phyloP scores from a whole-genome alignment of 2,329 filamentous ascomycete genomes.

The Aspergillus vadensis region DNA sequence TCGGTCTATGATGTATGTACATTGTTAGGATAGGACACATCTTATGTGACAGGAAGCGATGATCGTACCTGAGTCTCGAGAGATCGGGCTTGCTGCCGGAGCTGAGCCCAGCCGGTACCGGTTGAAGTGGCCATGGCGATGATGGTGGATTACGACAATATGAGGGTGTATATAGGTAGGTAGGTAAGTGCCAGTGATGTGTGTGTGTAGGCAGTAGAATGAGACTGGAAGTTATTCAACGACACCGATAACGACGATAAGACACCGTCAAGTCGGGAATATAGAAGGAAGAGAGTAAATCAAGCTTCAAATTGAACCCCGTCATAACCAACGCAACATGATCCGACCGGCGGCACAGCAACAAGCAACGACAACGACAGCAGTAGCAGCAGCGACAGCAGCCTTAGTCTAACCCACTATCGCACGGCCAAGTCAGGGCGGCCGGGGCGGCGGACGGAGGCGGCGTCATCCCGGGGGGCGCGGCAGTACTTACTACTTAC shows the following conservation, averaged over 20 bases:
- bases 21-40: background rate
- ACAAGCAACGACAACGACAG: background rate
- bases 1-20: conserved; percentile 66
- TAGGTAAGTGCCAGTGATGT: too few relatives aligned
- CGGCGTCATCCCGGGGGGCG: conserved; percentile 8
- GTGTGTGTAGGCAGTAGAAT: too few relatives aligned
- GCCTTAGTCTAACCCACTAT: background rate
- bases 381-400: background rate
- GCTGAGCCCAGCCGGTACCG: conserved; percentile 81
- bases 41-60: background rate
- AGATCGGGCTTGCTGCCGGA: conserved; percentile 86
- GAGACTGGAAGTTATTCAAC: too few relatives aligned
- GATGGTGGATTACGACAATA: background rate
- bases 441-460: conserved; percentile 6
- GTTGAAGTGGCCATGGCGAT: conserved; percentile 56
- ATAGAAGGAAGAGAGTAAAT: too few relatives aligned
- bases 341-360: too few relatives aligned
- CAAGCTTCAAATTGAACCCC: too few relatives aligned
- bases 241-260: too few relatives aligned
- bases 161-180: too few relatives aligned
- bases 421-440: background rate
- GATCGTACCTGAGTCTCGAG: conserved; percentile 80
- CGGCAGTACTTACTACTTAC: background rate
- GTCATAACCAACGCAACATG: too few relatives aligned
- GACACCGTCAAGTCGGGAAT: too few relatives aligned